These are phyloP conservation scores for Otatea glauca DNA, from an alignment of 176 grass and related monocot genomes.

Conservation along the genomic window DNA sequence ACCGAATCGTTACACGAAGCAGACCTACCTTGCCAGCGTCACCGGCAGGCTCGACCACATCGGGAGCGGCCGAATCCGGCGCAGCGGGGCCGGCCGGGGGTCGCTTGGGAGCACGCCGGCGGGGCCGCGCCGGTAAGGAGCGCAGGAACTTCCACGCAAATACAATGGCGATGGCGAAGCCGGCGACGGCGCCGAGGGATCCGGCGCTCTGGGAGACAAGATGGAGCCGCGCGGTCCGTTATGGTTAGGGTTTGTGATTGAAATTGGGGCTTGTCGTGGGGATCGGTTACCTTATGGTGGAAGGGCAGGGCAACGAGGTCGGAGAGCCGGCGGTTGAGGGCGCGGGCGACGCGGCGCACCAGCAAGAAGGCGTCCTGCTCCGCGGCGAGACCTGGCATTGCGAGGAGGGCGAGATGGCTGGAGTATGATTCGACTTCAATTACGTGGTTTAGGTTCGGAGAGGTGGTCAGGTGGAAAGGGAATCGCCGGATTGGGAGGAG, in stretches of 20 bases:
- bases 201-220: constrained; percentile 53
- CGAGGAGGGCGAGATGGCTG: neutral
- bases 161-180: constrained; percentile 90
- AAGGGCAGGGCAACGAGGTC: constrained; percentile 70
- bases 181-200: constrained; percentile 81
- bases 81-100: constrained; percentile 29
- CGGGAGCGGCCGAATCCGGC: neutral
- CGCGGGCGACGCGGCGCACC: constrained; percentile 69
- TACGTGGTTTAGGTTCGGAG: neutral
- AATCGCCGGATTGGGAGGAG: constrained; percentile 23
- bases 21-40: constrained; percentile 43
- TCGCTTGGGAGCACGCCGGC: constrained; percentile 60
- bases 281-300: constrained; percentile 63
- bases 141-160: constrained; percentile 92
- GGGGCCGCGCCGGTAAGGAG: constrained; percentile 41
- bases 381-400: constrained; percentile 65
- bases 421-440: neutral
- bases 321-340: constrained; percentile 77
- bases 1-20: neutral
- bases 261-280: neutral
- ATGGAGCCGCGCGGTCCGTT: neutral
- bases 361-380: constrained; percentile 62
- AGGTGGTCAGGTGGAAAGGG: neutral
- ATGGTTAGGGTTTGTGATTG: constrained; percentile 44
- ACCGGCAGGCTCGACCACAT: neutral